Evolutionary conservation across 148 eudicot species (phyloP), one percentile per base, ranked within the genome.

Genomic region (Silene uniflora): DNA sequence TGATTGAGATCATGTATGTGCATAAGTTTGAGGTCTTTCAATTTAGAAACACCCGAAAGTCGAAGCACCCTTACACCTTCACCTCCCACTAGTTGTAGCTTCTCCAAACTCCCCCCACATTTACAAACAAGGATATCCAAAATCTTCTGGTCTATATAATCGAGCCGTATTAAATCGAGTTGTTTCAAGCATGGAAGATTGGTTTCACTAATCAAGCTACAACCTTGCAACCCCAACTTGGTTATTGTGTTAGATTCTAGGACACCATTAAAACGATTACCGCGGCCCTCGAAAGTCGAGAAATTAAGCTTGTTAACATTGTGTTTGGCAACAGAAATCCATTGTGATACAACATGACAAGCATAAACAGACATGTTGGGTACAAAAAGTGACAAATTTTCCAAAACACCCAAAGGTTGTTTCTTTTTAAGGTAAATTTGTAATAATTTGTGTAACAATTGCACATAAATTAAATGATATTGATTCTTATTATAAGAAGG

Each of bases 111-210:
- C 7, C 22, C 22, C 16, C 42, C 21, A 55, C 74, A 72, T n/a
- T 10, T 56, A 27, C 2, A 0, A 44, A 72, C 47, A 23, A 72
- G n/a, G 9, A n/a, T 14, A 17, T 54, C 63, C 39, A 72, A 55
- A 42, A 72, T 19, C 46, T 56, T 55, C 9, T 27, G 46, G 14
- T 72, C 74, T 3, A 72, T 6, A 24, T 49, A 49, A 2, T 6
- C 5, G 3, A 27, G 1, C 1, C 22, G 0, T 10, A 0, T 1
- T 18, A 72, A 25, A 27, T 0, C 3, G 63, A 72, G 46, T 54
- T 55, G 21, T 58, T 58, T 55, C 44, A 72, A 72, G 63, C 44
- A 72, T 16, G 74, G 74, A 16, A 72, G 44, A 55, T 72, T 21
- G 0, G 27, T 16, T 25, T 27, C 32, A 29, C 7, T 25, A 25